phyloP scores from a whole-genome alignment of 2,329 filamentous ascomycete genomes.

The Cladosporium halotolerans region DNA sequence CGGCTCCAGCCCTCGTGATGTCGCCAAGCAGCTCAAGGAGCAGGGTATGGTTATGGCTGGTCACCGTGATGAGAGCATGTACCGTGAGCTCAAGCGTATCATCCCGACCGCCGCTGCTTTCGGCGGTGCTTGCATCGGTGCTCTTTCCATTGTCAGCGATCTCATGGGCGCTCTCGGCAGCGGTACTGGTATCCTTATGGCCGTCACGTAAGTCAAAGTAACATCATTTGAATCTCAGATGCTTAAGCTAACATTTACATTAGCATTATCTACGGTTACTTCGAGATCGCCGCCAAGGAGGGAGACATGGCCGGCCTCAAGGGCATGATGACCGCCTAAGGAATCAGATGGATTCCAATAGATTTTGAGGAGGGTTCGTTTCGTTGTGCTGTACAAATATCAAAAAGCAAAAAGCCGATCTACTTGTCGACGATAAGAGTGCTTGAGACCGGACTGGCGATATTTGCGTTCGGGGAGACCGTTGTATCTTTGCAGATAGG shows the following conservation, averaged over 20 bases:
- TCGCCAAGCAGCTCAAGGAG: constrained; percentile 99
- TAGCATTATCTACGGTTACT: constrained; percentile 98
- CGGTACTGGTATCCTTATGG: constrained; percentile 94
- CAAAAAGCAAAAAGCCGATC: neutral
- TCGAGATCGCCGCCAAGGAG: constrained; percentile 98
- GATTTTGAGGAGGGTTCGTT: neutral
- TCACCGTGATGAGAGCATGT: constrained; percentile 99
- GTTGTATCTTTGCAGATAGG: constrained; percentile 6
- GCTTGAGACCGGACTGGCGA: neutral
- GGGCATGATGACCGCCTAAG: constrained; percentile 49
- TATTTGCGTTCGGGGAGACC: neutral
- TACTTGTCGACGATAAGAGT: neutral
- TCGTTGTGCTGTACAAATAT: constrained; percentile 9
- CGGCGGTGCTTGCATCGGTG: constrained; percentile 97
- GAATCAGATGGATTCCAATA: constrained; percentile 18
- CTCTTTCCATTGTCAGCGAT: constrained; percentile 89
- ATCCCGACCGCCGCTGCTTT: constrained; percentile 98
- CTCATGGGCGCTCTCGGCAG: constrained; percentile 88
- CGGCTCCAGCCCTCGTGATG: constrained; percentile 92
- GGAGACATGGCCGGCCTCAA: constrained; percentile 80
- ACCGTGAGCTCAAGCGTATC: constrained; percentile 99
- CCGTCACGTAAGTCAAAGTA: constrained; percentile 76
- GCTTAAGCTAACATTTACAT: constrained; percentile 26
- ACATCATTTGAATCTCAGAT: neutral
- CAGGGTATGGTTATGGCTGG: constrained; percentile 99